Conservation (phyloP, 805 yeast species). For the Lipomyces sp. region DNA sequence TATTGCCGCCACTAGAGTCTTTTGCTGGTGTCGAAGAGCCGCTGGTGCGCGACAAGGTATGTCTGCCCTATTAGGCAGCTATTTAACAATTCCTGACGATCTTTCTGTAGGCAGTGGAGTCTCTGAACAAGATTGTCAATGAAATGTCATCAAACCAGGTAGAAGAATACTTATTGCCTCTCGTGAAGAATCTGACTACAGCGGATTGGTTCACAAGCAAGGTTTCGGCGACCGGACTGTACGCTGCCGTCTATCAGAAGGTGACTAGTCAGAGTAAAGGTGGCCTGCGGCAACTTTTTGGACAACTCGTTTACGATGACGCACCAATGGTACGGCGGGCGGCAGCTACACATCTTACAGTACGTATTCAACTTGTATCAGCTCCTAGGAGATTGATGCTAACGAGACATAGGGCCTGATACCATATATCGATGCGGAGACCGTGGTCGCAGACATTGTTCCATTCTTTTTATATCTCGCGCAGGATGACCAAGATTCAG, state of each 20-base stretch:
- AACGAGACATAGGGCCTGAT: constrained; percentile 12
- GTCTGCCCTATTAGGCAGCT: neutral
- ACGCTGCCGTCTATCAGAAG: constrained; percentile 66
- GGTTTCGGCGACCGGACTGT: constrained; percentile 90
- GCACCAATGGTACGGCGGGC: constrained; percentile 98
- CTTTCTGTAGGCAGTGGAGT: constrained; percentile 68
- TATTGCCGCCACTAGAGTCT: constrained; percentile 72
- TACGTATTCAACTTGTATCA: neutral
- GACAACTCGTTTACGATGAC: constrained; percentile 80
- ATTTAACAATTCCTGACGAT: neutral
- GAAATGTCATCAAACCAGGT: constrained; percentile 67
- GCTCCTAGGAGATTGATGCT: neutral
- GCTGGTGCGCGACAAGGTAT: constrained; percentile 75
- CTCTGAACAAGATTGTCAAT: constrained; percentile 71
- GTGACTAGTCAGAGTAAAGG: constrained; percentile 53
- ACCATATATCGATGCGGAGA: constrained; percentile 28
- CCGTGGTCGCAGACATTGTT: constrained; percentile 34
- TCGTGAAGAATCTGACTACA: constrained; percentile 75
- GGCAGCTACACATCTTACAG: constrained; percentile 73
- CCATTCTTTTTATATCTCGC: constrained; percentile 46
- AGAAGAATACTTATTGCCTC: constrained; percentile 67
- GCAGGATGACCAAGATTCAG: constrained; percentile 91
- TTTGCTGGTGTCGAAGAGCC: constrained; percentile 96
- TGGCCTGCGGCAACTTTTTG: constrained; percentile 67
- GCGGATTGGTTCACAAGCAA: constrained; percentile 95